Percentiles rank a stretch among this genome's conserved stretches.
These are phyloP conservation scores for Penicillium griseofulvum DNA, from an alignment of 2,329 filamentous ascomycete species.

Conservation along the genomic window DNA sequence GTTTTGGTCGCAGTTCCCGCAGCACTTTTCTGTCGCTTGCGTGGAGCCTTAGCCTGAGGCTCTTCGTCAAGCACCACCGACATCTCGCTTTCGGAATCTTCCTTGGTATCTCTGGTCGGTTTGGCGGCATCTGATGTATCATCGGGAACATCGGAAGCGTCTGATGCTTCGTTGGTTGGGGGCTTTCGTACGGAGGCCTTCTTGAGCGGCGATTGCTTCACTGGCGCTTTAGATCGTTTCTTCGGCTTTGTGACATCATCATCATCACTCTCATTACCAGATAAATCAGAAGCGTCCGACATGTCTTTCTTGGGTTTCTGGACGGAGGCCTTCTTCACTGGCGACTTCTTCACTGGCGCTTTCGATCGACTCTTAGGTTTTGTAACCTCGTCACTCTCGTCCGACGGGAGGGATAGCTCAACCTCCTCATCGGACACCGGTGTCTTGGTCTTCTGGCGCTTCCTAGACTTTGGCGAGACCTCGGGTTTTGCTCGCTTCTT, in stretches of 20 bases:
- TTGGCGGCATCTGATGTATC: constrained; percentile 15
- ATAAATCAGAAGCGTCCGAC: constrained; percentile 4
- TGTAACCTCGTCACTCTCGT: constrained; percentile 22
- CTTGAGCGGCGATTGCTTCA: neutral
- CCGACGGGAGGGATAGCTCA: constrained; percentile 6
- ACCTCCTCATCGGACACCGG: constrained; percentile 27
- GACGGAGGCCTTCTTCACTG: constrained; percentile 5
- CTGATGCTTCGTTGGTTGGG: constrained; percentile 5
- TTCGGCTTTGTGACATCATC: constrained; percentile 21
- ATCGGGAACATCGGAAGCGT: constrained; percentile 13
- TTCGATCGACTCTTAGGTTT: constrained; percentile 21
- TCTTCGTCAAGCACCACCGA: constrained; percentile 76
- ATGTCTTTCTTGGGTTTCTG: constrained; percentile 7
- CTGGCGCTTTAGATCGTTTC: constrained; percentile 13
- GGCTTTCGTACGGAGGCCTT: constrained; percentile 3
- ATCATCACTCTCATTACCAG: constrained; percentile 24
- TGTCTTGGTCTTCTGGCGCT: constrained; percentile 35
- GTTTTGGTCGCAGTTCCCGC: constrained; percentile 29
- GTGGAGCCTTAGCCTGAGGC: constrained; percentile 59
- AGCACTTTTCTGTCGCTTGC: constrained; percentile 45
- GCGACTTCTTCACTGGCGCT: neutral
- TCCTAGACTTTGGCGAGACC: constrained; percentile 26
- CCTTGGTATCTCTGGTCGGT: constrained; percentile 41
- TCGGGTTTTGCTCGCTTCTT: constrained; percentile 30
- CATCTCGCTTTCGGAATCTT: constrained; percentile 61